These are phyloP conservation scores for Elsinoe perseae DNA, from an alignment of 2,329 filamentous ascomycete genomes.

Conservation along the genomic window DNA sequence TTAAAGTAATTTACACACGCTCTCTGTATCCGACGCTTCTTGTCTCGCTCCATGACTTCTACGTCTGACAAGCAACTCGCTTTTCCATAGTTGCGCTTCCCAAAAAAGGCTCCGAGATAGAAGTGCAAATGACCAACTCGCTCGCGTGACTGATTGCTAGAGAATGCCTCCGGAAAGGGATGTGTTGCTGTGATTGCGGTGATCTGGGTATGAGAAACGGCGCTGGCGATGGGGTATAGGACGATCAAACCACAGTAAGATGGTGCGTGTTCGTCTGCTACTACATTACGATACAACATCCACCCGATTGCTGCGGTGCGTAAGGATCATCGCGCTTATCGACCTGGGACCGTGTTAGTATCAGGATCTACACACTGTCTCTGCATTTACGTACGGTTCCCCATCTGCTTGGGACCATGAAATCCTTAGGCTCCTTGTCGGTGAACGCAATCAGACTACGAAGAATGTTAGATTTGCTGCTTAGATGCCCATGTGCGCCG, in stretches of 20 bases:
- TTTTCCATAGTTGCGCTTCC: slow-evolving; percentile 9
- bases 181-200: background rate
- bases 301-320: slow-evolving; percentile 82
- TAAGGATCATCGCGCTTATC: slow-evolving; percentile 98
- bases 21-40: background rate
- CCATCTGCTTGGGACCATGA: slow-evolving; percentile 98
- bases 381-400: slow-evolving; percentile 52
- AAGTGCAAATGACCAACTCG: slow-evolving; percentile 16
- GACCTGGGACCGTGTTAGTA: slow-evolving; percentile 45
- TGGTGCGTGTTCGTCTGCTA: slow-evolving; percentile 1
- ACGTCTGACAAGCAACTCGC: background rate
- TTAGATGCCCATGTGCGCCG: background rate
- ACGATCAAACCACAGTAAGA: background rate
- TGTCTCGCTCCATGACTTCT: slow-evolving; percentile 1
- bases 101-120: background rate
- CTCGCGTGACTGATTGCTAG: slow-evolving; percentile 5
- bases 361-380: slow-evolving; percentile 3
- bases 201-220: background rate
- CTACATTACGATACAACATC: slow-evolving; percentile 95
- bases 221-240: slow-evolving; percentile 7
- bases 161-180: slow-evolving; percentile 8
- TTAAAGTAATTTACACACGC: slow-evolving; percentile 14
- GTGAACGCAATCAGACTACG: slow-evolving; percentile 92
- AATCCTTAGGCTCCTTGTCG: slow-evolving; percentile 87
- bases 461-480: background rate